Evolutionary conservation across 805 yeast genomes (phyloP), one percentile per base, ranked within the genome.

Genomic region (Starmera caribaea): DNA sequence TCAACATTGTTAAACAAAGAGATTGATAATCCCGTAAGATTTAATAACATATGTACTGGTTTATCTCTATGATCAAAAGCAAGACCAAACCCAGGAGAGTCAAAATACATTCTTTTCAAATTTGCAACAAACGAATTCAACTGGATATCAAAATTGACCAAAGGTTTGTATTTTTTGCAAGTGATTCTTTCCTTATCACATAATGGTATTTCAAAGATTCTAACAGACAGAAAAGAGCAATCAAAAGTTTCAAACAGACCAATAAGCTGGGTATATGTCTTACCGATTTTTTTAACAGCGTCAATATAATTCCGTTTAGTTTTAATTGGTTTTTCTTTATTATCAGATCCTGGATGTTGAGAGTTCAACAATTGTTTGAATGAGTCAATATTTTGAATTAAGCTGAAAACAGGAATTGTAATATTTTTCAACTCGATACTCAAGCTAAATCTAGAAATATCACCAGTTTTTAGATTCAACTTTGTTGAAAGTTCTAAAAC

Each of bases 21-120:
- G 5, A 66, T 32, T 3, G 59, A 57, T 2, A 66, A 43, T 13
- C 67, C 63, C 14, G 71, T 58, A n/a, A 68, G 38, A 8, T 68
- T 62, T 8, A 58, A 30, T 10, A 65, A 55, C 24, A 61, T 40
- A 37, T 65, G 68, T 21, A 63, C 49, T 2, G 79, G 78, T 15
- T 53, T 57, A 40, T 73, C 77, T 5, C 56, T 52, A 28, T 59
- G 58, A 4, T 53, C 52, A 40, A 63, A 73, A 14, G 58, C 42
- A 11, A 73, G 47, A 32, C 72, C 74, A 45, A 58, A 73, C 2
- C 79, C 78, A 2, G 76, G 71, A 35, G 65, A 59, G 6, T 58
- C 54, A 11, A 51, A 47, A 33, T 45, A 47, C 38, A 58, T 58
- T 41, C 63, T 53, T 16, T 51, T 46, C 11, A 51, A 26, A 28